Evolutionary conservation across 2,329 filamentous ascomycete species (phyloP).

Genomic region (Herpotrichia juniperi): DNA sequence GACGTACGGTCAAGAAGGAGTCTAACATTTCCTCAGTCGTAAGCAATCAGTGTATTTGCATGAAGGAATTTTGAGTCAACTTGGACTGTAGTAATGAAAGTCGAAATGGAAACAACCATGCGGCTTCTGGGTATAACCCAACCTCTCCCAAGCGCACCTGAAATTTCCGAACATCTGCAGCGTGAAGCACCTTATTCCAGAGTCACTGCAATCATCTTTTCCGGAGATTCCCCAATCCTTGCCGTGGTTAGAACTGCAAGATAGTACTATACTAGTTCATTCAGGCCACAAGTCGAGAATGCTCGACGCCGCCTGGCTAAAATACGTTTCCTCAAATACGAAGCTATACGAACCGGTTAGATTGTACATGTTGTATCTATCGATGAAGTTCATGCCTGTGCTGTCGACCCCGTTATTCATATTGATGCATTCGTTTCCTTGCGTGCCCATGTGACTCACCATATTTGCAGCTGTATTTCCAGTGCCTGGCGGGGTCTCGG

Average conservation of each 20-base stretch:
- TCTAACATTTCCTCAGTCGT: too few species aligned
- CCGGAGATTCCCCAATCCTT: constrained; percentile 10
- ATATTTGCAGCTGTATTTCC: neutral
- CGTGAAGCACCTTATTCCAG: constrained; percentile 24
- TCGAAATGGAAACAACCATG: neutral
- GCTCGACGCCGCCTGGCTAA: constrained; percentile 33
- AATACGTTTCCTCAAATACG: constrained; percentile 39
- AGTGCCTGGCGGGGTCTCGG: constrained; percentile 19
- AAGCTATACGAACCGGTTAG: constrained; percentile 39
- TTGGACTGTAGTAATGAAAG: neutral
- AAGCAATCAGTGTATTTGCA: neutral
- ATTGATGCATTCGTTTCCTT: neutral
- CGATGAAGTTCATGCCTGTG: constrained; percentile 9
- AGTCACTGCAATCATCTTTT: constrained; percentile 11
- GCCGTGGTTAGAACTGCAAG: constrained; percentile 2
- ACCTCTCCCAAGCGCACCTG: constrained; percentile 63
- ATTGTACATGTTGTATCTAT: constrained; percentile 34
- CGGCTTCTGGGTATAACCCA: constrained; percentile 21
- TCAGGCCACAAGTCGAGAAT: constrained; percentile 38
- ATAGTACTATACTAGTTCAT: constrained; percentile 13
- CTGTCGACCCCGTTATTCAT: neutral
- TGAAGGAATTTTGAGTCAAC: neutral
- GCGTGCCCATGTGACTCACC: neutral
- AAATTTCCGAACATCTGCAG: constrained; percentile 58
- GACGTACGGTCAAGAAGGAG: constrained; percentile 63